These are phyloP conservation scores for Ceratocystis ficicola DNA, from an alignment of 2,329 filamentous ascomycete species.

Conservation along the genomic window DNA sequence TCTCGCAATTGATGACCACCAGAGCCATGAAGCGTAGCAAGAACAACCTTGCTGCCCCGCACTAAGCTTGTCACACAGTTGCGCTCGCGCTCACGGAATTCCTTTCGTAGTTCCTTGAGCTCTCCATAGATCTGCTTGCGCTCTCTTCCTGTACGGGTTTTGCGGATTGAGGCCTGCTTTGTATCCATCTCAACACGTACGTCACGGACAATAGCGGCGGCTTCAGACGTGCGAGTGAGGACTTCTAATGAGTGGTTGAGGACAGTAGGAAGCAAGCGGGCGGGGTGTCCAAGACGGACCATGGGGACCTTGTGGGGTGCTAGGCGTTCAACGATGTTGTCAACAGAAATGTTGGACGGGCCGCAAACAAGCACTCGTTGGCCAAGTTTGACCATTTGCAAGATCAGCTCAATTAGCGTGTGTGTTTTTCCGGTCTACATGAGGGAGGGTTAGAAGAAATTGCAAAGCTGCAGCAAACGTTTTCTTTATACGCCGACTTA, in stretches of 20 bases:
- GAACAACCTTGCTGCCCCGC: constrained; percentile 67
- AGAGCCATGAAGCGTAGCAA: constrained; percentile 84
- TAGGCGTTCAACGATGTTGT: constrained; percentile 93
- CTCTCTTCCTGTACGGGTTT: constrained; percentile 71
- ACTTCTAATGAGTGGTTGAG: constrained; percentile 83
- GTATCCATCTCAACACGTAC: constrained; percentile 85
- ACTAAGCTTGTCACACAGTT: constrained; percentile 69
- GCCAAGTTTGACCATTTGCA: constrained; percentile 68
- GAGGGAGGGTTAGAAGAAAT: constrained; percentile 19
- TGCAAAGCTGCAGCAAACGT: too few species aligned
- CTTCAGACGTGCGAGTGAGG: constrained; percentile 79
- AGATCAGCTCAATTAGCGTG: constrained; percentile 84
- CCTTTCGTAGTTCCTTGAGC: constrained; percentile 71
- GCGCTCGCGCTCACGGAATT: constrained; percentile 74
- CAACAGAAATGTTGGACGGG: constrained; percentile 91
- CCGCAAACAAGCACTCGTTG: constrained; percentile 82
- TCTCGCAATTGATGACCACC: constrained; percentile 71
- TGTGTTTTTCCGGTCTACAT: constrained; percentile 82
- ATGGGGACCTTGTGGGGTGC: constrained; percentile 75
- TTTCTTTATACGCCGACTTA: constrained; percentile 29
- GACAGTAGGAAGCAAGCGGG: constrained; percentile 76
- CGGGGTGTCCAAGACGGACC: constrained; percentile 82
- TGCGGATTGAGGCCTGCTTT: constrained; percentile 78
- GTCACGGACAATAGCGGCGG: constrained; percentile 77
- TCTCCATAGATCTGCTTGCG: constrained; percentile 72